These are phyloP conservation scores for Gaeumannomyces sp. DNA, from an alignment of 2,329 filamentous ascomycete genomes.

Conservation along the genomic window DNA sequence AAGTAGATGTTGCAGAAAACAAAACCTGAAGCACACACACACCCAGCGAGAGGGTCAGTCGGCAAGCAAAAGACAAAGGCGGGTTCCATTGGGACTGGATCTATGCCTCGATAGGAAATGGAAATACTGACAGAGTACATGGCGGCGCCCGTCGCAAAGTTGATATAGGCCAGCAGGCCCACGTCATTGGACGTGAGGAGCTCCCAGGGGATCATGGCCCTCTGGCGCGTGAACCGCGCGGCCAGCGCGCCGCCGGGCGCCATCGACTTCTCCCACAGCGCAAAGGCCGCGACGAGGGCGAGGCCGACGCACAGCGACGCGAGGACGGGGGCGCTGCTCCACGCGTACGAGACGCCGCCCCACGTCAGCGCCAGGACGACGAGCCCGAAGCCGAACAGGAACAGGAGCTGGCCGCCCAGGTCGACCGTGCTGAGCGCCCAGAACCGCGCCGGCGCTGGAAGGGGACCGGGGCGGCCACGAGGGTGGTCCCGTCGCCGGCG, in stretches of 20 bases:
- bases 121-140: slow-evolving; percentile 37
- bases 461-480: neutral
- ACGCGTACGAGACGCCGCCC: slow-evolving; percentile 47
- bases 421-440: slow-evolving; percentile 46
- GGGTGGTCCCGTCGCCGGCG: neutral
- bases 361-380: slow-evolving; percentile 49
- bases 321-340: slow-evolving; percentile 42
- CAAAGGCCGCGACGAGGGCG: slow-evolving; percentile 34
- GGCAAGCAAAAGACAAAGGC: slow-evolving; percentile 19
- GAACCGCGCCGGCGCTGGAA: slow-evolving; percentile 23
- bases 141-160: slow-evolving; percentile 52
- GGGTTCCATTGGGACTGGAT: slow-evolving; percentile 21
- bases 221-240: slow-evolving; percentile 44
- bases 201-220: slow-evolving; percentile 58
- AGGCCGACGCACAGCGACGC: slow-evolving; percentile 40
- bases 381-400: slow-evolving; percentile 46
- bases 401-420: slow-evolving; percentile 49
- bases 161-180: slow-evolving; percentile 54
- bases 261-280: slow-evolving; percentile 49
- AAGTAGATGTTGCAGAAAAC: slow-evolving; percentile 65
- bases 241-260: slow-evolving; percentile 40
- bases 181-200: slow-evolving; percentile 53
- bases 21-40: slow-evolving; percentile 35
- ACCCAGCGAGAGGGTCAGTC: no score
- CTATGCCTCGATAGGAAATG: neutral